Percentiles rank a stretch among this genome's conserved stretches.
phyloP scores from a whole-genome alignment of 495 filamentous ascomycete species.

The Lasiosphaeria hispida region DNA sequence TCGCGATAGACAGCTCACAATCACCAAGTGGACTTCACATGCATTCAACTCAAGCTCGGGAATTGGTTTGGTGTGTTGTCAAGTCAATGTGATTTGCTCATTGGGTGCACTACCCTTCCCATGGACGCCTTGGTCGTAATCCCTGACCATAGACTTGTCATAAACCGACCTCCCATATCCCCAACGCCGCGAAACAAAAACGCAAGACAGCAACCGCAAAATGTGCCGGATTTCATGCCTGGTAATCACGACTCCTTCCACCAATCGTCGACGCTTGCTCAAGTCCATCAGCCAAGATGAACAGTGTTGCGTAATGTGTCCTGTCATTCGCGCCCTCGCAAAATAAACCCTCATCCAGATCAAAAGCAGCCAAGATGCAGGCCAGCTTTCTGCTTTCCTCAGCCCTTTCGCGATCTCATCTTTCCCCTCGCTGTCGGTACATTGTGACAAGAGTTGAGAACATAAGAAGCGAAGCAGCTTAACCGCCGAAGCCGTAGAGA shows the following conservation, averaged over 20 bases:
- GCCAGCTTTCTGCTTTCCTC: not conserved
- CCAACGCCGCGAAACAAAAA: slow-evolving; percentile 10
- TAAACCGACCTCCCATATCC: slow-evolving; percentile 11
- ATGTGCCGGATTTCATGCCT: too few relatives aligned
- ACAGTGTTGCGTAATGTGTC: not conserved
- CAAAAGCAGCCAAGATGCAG: not conserved
- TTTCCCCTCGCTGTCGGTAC: not conserved
- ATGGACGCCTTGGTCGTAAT: slow-evolving; percentile 13
- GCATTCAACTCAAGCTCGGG: too few relatives aligned
- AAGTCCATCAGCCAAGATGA: too few relatives aligned
- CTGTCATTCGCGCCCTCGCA: not conserved
- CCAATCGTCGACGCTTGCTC: too few relatives aligned
- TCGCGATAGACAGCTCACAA: not conserved
- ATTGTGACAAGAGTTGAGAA: not conserved
- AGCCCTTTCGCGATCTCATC: not conserved
- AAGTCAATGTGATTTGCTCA: slow-evolving; percentile 12
- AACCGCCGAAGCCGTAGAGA: slow-evolving; percentile 98
- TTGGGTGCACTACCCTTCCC: slow-evolving; percentile 18
- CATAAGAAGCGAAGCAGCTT: slow-evolving; percentile 35
- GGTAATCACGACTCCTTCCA: too few relatives aligned
- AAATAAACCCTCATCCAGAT: not conserved
- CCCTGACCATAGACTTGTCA: slow-evolving; percentile 16
- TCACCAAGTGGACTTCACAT: too few relatives aligned
- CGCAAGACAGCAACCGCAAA: too few relatives aligned
- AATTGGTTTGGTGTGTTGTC: not conserved